Evolutionary conservation across 139 green algal genomes (phyloP).

Genomic region (Chlorella vulgaris): DNA sequence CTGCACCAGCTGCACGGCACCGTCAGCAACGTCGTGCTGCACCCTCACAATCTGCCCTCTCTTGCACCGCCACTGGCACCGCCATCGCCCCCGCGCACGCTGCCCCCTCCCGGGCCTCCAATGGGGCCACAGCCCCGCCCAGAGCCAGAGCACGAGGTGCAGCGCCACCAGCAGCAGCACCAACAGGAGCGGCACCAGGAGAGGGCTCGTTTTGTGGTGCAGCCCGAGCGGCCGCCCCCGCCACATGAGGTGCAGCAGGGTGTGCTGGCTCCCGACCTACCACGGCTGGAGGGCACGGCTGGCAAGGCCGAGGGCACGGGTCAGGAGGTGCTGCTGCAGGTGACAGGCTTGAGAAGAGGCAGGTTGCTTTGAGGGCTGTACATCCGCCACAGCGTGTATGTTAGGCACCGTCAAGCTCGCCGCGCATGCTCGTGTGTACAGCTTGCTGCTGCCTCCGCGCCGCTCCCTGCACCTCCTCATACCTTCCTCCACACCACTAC

Average conservation of each 20-base stretch:
- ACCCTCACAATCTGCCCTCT: not conserved
- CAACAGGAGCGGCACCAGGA: not conserved
- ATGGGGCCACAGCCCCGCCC: too few species aligned
- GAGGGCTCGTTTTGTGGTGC: too few species aligned
- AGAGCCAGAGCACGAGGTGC: not conserved
- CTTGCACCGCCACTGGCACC: not conserved
- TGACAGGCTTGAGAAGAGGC: not conserved
- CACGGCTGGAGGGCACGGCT: not conserved
- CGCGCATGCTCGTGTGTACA: too few species aligned
- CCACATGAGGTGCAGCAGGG: not conserved
- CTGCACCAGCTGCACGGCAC: not conserved
- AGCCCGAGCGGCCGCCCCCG: not conserved
- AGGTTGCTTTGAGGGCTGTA: not conserved
- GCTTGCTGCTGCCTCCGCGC: too few species aligned
- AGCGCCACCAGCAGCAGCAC: not conserved
- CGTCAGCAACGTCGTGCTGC: constrained; percentile 12
- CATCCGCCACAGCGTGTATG: too few species aligned
- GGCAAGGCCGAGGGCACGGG: constrained; percentile 70
- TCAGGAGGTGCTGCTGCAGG: constrained; percentile 85
- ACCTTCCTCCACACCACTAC: too few species aligned
- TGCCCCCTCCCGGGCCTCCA: not conserved
- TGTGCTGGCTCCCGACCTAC: not conserved
- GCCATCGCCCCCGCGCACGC: not conserved
- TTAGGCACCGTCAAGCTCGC: too few species aligned
- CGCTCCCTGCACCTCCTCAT: too few species aligned